These are phyloP conservation scores for Dionaea muscipula DNA, from an alignment of 179 eudicot genomes.

Conservation along the genomic window DNA sequence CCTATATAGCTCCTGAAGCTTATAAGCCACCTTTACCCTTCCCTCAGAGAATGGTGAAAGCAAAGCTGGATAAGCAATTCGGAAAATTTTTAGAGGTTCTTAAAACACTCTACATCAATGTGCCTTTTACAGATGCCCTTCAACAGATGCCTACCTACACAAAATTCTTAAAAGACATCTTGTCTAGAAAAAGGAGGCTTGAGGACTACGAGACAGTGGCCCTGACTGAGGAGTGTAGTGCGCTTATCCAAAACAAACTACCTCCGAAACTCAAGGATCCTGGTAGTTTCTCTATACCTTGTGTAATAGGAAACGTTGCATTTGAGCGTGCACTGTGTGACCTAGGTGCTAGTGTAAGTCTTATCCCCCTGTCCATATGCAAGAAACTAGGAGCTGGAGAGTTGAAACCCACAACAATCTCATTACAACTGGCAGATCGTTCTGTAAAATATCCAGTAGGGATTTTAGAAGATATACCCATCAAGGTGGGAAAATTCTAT, in stretches of 20 bases:
- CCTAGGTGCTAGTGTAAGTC: constrained; percentile 7
- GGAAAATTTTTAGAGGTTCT: constrained; percentile 6
- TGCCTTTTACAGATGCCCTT: constrained; percentile 2
- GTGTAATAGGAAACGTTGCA: not conserved
- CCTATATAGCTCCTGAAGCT: not conserved
- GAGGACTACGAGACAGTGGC: constrained; percentile 4
- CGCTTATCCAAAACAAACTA: constrained; percentile 1
- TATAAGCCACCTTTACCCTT: constrained; percentile 3
- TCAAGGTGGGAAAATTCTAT: constrained; percentile 9
- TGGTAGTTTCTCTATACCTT: constrained; percentile 8
- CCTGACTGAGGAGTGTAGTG: constrained; percentile 7
- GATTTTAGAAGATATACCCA: constrained; percentile 10
- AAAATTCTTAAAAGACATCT: constrained; percentile 8
- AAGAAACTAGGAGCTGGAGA: constrained; percentile 6
- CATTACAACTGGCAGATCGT: constrained; percentile 4
- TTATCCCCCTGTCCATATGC: constrained; percentile 3
- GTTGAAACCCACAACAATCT: not conserved
- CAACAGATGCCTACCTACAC: constrained; percentile 3
- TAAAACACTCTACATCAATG: constrained; percentile 3
- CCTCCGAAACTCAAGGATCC: constrained; percentile 12
- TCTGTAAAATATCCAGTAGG: constrained; percentile 8
- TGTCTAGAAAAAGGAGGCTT: constrained; percentile 1
- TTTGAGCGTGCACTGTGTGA: constrained; percentile 5
- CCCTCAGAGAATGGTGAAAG: not conserved
- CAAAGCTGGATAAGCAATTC: constrained; percentile 3